Conservation (phyloP, 202 grass and related monocot species). For the Panicum virgatum region DNA sequence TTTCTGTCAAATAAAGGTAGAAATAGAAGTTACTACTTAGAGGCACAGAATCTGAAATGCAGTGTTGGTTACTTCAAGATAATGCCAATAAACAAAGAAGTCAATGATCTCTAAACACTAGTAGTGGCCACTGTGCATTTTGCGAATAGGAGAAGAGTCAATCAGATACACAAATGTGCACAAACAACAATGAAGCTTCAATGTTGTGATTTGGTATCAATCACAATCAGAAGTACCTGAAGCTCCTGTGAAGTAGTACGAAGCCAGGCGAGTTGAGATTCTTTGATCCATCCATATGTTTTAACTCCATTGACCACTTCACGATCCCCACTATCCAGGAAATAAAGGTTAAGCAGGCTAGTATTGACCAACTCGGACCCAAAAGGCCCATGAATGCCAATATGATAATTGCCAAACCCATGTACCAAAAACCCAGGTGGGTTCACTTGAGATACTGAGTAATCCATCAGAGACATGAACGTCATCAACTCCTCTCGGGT, state of each 20-base stretch:
- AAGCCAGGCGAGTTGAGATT: constrained; percentile 84
- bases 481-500: constrained; percentile 70
- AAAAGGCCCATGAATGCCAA: constrained; percentile 70
- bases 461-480: constrained; percentile 92
- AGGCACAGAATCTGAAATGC: neutral
- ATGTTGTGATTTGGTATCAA: neutral
- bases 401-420: constrained; percentile 90
- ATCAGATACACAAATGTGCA: neutral
- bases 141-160: neutral
- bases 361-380: constrained; percentile 68
- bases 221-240: constrained; percentile 53
- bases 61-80: neutral
- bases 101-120: neutral
- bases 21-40: neutral
- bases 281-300: constrained; percentile 94
- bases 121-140: neutral
- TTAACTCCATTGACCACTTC: constrained; percentile 64
- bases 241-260: constrained; percentile 55
- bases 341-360: constrained; percentile 90
- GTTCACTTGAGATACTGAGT: constrained; percentile 85
- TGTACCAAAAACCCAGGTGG: constrained; percentile 72
- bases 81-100: neutral
- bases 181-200: neutral
- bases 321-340: constrained; percentile 84
- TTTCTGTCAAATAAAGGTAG: constrained; percentile 51